phyloP scores from a whole-genome alignment of 768 basidiomycete species.

The Lactarius akahatsu region DNA sequence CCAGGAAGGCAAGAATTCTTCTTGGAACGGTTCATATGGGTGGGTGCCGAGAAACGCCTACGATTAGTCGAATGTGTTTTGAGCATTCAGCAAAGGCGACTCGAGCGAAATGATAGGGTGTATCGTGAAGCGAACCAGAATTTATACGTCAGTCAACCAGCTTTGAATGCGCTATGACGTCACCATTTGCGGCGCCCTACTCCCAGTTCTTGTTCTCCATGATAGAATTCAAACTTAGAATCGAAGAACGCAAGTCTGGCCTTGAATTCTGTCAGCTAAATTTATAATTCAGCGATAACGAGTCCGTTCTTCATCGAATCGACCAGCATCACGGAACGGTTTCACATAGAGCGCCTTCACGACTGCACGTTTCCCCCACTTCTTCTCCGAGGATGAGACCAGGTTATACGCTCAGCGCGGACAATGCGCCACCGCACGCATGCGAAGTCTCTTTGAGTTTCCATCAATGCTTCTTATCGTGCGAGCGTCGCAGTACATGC shows the following conservation, averaged over 20 bases:
- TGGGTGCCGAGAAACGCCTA: no score
- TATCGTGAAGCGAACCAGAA: not conserved
- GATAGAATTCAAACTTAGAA: not conserved
- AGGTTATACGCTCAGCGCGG: conserved; percentile 80
- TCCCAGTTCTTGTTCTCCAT: no score
- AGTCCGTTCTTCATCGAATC: conserved; percentile 34
- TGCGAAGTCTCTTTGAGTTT: conserved; percentile 75
- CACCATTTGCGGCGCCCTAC: not conserved
- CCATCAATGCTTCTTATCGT: conserved; percentile 1
- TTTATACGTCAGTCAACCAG: not conserved
- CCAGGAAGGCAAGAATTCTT: conserved; percentile 5
- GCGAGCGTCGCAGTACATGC: conserved; percentile 16
- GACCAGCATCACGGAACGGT: conserved; percentile 51
- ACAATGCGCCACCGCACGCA: conserved; percentile 91
- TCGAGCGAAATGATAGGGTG: conserved; percentile 1
- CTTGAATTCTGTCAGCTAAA: not conserved
- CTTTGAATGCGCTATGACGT: not conserved
- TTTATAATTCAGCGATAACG: not conserved
- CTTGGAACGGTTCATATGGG: no score
- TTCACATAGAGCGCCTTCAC: conserved; percentile 64
- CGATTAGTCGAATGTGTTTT: not conserved
- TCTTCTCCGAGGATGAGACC: conserved; percentile 35
- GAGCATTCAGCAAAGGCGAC: conserved; percentile 2
- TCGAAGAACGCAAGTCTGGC: not conserved
- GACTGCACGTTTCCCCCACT: conserved; percentile 62